Base-by-base conservation (phyloP, 106 monocot species). In the Agapanthus africanus region DNA sequence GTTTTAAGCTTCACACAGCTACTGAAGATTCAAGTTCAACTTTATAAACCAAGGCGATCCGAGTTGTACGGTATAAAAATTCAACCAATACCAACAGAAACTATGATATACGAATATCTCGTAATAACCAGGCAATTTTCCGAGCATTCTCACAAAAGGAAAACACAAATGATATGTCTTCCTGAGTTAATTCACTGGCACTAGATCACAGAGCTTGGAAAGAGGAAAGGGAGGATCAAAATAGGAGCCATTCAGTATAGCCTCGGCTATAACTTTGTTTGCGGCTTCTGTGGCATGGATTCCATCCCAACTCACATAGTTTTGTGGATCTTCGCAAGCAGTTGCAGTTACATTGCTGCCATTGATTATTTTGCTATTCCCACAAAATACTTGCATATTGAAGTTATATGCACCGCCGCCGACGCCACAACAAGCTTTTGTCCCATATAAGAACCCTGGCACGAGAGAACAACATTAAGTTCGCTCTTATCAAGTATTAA, bases 271-370 rank as follows among this genome's bases (percentile, higher is more conserved):
- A 33, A 78, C 22, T 56, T 77, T 85, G 64, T 95, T 95, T 27
- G 85, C 91, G 40, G 82, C 80, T 42, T 95, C 91, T 0, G 94
- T 91, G 22, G 85, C 71, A 83, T 95, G 94, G 49, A 91, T 88
- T 19, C 94, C 94, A 51, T 95, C 94, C 94, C 94, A 91, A 61
- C 94, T 95, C 69, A 83, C 88, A 47, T 95, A 88, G 44, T 80
- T 83, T 35, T 81, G 69, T 11, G 91, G 94, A 37, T 95, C 81
- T 15, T 5, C 34, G 46, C 94, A 91, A 25, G 88, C 88, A 7
- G 22, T 66, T 39, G 87, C 87, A 4, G 63, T 79, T 21, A 85
- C 69, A 5, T 40, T 73, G 40, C 7, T 63, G 25, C 91, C 94
- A 39, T 88, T 72, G 9, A 83, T 83, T 62, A 68, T 50, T 79